Conservation (phyloP, 257 asterid genomes). For the Solanum paucissectum region DNA sequence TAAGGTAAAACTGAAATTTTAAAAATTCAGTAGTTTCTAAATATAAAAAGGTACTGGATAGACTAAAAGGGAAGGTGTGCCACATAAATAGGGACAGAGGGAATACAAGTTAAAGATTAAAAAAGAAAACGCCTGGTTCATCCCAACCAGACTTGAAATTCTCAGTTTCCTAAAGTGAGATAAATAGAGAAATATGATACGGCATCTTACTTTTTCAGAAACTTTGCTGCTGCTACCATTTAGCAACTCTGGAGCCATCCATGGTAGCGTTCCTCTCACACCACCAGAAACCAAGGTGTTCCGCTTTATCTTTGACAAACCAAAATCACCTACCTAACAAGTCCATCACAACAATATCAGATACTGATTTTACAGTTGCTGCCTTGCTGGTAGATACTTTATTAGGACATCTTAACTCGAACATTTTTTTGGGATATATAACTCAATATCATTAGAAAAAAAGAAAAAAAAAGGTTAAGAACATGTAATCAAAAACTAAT, state of each 20-base stretch:
- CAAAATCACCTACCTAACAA: conserved; percentile 88
- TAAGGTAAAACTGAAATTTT: background rate
- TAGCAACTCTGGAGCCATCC: conserved; percentile 97
- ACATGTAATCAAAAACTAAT: background rate
- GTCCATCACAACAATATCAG: conserved; percentile 5
- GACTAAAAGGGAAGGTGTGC: background rate
- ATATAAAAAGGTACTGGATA: background rate
- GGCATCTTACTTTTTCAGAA: conserved; percentile 67
- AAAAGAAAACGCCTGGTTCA: background rate
- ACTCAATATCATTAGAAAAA: background rate
- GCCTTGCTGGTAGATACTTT: background rate
- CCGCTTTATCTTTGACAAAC: conserved; percentile 75
- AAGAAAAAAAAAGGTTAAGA: background rate
- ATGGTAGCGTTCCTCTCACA: conserved; percentile 89
- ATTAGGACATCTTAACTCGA: background rate
- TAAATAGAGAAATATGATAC: background rate
- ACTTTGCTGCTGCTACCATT: conserved; percentile 76
- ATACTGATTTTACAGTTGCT: background rate
- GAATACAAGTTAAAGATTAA: background rate
- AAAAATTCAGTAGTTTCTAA: background rate
- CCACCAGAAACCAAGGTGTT: conserved; percentile 97
- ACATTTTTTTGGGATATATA: background rate
- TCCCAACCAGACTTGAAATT: background rate
- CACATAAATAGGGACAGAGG: background rate
- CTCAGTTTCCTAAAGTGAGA: conserved; percentile 3